Evolutionary conservation across 139 green algal species (phyloP).

Genomic region (Picochlorum sp.): DNA sequence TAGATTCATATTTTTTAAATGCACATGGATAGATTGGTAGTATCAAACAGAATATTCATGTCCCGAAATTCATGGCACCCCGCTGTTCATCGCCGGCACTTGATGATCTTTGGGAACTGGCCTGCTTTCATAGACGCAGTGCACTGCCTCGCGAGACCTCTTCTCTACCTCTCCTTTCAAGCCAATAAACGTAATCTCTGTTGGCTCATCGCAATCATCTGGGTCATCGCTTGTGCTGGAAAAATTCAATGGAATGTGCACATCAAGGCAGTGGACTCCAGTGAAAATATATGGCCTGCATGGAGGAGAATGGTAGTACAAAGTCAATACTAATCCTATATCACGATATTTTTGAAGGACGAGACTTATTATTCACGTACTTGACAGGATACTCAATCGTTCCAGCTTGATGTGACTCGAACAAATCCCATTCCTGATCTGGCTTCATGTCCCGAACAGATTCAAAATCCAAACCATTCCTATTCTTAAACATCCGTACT

Average conservation of each 20-base stretch:
- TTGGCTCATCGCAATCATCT: slow-evolving; percentile 30
- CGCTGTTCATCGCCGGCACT: slow-evolving; percentile 8
- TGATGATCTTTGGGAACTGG: slow-evolving; percentile 47
- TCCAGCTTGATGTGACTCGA: slow-evolving; percentile 40
- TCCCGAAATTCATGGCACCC: background rate
- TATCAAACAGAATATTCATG: background rate
- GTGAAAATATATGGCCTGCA: slow-evolving; percentile 64
- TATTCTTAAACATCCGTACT: slow-evolving; percentile 66
- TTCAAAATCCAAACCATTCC: slow-evolving; percentile 78
- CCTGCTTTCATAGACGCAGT: slow-evolving; percentile 73
- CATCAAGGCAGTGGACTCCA: slow-evolving; percentile 65
- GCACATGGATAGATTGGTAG: no score
- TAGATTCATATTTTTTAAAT: no score
- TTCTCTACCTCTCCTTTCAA: slow-evolving; percentile 75
- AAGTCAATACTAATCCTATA: no score
- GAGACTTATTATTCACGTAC: background rate
- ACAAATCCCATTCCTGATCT: slow-evolving; percentile 74
- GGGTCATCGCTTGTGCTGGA: no score
- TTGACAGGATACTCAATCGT: slow-evolving; percentile 59
- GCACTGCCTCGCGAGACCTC: slow-evolving; percentile 57
- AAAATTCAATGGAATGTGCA: slow-evolving; percentile 66
- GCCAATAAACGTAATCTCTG: slow-evolving; percentile 69
- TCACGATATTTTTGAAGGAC: background rate
- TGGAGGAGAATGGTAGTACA: no score
- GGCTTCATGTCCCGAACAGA: slow-evolving; percentile 38